Evolutionary conservation across 352 stramenopile genomes (phyloP).

Genomic region (Pythium phragmiticola): DNA sequence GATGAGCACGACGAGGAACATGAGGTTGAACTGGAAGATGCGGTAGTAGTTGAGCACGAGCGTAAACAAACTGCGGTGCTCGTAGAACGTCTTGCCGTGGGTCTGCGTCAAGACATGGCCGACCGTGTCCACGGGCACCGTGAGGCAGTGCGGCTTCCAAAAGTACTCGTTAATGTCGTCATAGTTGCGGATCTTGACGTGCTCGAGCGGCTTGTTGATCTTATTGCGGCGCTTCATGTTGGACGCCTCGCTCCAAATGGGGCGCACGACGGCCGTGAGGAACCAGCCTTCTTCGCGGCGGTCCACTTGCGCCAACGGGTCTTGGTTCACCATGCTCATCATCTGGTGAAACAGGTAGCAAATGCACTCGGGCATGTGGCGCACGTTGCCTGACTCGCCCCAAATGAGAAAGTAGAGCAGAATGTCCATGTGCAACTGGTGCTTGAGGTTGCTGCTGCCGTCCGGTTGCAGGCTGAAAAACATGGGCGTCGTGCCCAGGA

Average conservation of each 20-base stretch:
- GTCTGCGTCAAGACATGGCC: conserved; percentile 53
- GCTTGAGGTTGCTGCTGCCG: conserved; percentile 29
- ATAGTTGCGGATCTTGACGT: conserved; percentile 86
- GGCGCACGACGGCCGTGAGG: conserved; percentile 63
- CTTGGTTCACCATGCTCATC: conserved; percentile 62
- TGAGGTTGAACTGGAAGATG: conserved; percentile 61
- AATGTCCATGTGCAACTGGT: conserved; percentile 65
- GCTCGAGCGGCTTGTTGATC: conserved; percentile 40
- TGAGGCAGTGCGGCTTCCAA: conserved; percentile 64
- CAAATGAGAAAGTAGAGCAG: conserved; percentile 81
- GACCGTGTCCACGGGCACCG: conserved; percentile 70
- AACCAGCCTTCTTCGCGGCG: conserved; percentile 59
- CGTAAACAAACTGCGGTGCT: conserved; percentile 83
- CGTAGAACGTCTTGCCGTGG: conserved; percentile 86
- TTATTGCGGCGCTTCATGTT: conserved; percentile 60
- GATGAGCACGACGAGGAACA: conserved; percentile 39
- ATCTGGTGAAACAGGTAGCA: conserved; percentile 85
- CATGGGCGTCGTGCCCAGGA: conserved; percentile 80
- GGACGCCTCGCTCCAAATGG: conserved; percentile 74
- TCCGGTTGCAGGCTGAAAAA: conserved; percentile 52
- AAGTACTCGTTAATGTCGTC: conserved; percentile 91
- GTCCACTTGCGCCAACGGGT: conserved; percentile 46
- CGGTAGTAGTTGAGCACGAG: conserved; percentile 22
- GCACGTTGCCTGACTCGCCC: conserved; percentile 82
- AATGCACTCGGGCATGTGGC: conserved; percentile 89